Evolutionary conservation across 495 filamentous ascomycete species (phyloP).

Genomic region (Aspergillus sclerotiicarbonarius): DNA sequence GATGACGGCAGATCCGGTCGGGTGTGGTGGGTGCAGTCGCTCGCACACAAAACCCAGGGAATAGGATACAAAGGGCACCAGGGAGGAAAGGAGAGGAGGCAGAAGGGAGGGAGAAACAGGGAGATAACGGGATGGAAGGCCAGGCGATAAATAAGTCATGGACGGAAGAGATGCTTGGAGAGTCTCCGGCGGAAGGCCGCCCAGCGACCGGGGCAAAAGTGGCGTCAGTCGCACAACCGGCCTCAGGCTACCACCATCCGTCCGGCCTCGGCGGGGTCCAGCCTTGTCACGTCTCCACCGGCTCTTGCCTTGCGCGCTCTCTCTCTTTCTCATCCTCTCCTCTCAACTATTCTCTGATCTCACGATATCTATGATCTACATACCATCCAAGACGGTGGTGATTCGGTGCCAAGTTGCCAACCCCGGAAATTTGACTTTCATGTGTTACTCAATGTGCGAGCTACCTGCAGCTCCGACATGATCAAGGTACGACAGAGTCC

Average conservation of each 20-base stretch:
- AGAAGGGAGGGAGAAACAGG: not conserved
- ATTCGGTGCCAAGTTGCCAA: too few species aligned
- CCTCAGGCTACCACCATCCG: not conserved
- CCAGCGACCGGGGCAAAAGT: constrained; percentile 5
- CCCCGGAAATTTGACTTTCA: not conserved
- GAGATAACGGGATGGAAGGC: not conserved
- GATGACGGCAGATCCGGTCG: constrained; percentile 7
- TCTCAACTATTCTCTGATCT: not conserved
- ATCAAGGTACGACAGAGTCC: not conserved
- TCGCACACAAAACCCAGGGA: not conserved
- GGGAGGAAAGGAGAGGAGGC: not conserved
- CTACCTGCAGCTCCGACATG: not conserved
- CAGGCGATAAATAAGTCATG: not conserved
- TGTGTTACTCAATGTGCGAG: not conserved
- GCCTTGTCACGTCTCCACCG: not conserved
- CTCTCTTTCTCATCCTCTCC: not conserved
- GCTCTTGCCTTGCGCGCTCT: not conserved
- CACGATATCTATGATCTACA: not conserved
- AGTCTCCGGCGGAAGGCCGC: constrained; percentile 4
- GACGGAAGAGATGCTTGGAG: not conserved
- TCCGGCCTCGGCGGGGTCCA: not conserved
- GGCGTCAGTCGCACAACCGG: constrained; percentile 1
- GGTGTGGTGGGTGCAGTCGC: too few species aligned
- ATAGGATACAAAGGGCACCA: not conserved
- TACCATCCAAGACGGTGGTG: too few species aligned